Percentiles rank a stretch among this genome's conserved stretches.
phyloP scores from a whole-genome alignment of 495 filamentous ascomycete species.

The Daldinia vernicosa region DNA sequence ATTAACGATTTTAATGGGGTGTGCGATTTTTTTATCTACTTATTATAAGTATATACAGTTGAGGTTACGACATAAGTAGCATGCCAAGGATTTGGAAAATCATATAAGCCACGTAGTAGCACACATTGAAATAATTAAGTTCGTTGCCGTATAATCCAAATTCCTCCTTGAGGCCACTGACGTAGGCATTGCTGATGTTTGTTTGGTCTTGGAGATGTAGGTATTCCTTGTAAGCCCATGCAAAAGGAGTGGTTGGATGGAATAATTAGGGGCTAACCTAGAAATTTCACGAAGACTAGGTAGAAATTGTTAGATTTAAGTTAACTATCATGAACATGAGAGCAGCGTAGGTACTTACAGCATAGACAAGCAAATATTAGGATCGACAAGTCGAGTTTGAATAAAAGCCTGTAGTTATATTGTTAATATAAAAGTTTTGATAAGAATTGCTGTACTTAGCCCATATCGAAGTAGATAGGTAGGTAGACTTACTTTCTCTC shows the following conservation, averaged over 20 bases:
- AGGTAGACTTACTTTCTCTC: conserved; percentile 55
- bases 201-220: conserved; percentile 39
- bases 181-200: conserved; percentile 52
- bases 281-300: conserved; percentile 51
- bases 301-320: conserved; percentile 39
- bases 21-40: too few species aligned
- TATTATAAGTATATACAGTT: conserved; percentile 47
- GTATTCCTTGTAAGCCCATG: conserved; percentile 26
- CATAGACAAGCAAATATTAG: conserved; percentile 50
- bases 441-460: conserved; percentile 22
- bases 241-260: not conserved
- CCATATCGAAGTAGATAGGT: conserved; percentile 39
- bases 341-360: conserved; percentile 38
- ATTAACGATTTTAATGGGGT: too few species aligned
- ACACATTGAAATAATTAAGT: conserved; percentile 59
- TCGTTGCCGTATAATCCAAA: conserved; percentile 48
- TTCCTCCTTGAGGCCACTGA: conserved; percentile 49
- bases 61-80: conserved; percentile 55
- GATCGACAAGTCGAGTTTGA: conserved; percentile 52
- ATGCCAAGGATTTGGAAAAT: conserved; percentile 55
- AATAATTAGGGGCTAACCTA: conserved; percentile 23
- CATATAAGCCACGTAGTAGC: conserved; percentile 52
- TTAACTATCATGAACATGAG: not conserved
- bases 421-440: conserved; percentile 45
- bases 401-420: conserved; percentile 33